These are phyloP conservation scores for Naematelia encephala DNA, from an alignment of 768 basidiomycete genomes.

Conservation along the genomic window DNA sequence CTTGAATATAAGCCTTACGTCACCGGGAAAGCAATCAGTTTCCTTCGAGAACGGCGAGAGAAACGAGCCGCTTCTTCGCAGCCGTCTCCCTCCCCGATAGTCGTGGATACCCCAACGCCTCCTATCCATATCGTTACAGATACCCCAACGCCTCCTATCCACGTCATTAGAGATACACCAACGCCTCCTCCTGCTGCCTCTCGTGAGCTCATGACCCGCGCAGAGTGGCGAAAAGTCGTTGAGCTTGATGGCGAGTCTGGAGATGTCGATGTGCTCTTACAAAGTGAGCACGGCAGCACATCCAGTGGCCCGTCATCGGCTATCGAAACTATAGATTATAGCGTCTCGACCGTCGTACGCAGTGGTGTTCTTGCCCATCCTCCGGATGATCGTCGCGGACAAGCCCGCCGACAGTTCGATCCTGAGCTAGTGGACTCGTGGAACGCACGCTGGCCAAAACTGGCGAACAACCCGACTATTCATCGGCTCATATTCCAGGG, in stretches of 20 bases:
- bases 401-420: slow-evolving; percentile 8
- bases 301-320: neutral
- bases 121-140: neutral
- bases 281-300: neutral
- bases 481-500: slow-evolving; percentile 61
- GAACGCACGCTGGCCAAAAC: neutral
- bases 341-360: neutral
- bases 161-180: neutral
- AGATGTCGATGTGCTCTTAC: neutral
- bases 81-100: neutral
- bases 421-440: neutral
- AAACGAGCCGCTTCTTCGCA: neutral
- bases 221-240: neutral
- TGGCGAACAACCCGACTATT: slow-evolving; percentile 25
- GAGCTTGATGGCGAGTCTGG: neutral
- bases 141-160: neutral
- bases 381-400: slow-evolving; percentile 12
- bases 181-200: neutral
- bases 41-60: neutral
- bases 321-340: neutral
- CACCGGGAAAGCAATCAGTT: neutral
- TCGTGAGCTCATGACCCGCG: neutral
- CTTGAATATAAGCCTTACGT: neutral
- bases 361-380: slow-evolving; percentile 6
- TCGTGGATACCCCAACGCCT: neutral